Evolutionary conservation across 2,329 filamentous ascomycete species (phyloP).

Genomic region (Monosporascus sp.): DNA sequence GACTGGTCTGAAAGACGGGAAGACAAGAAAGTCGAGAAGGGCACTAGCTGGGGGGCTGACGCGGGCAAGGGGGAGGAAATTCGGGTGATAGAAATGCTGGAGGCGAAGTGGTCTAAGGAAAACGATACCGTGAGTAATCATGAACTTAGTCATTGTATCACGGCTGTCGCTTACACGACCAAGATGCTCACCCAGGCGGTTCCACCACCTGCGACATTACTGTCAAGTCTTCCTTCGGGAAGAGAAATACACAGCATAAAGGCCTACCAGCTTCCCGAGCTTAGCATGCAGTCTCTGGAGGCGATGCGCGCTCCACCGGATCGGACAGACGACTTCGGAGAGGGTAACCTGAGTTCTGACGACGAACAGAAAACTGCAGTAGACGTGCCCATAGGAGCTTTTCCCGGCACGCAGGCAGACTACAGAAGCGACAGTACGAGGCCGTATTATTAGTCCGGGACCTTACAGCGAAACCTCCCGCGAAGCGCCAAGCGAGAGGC

Average conservation of each 20-base stretch:
- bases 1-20: slow-evolving; percentile 71
- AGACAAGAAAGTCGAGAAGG: slow-evolving; percentile 73
- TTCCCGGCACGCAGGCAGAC: slow-evolving; percentile 21
- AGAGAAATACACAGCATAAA: slow-evolving; percentile 76
- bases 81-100: slow-evolving; percentile 79
- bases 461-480: neutral
- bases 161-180: slow-evolving; percentile 6
- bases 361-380: slow-evolving; percentile 29
- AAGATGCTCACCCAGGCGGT: slow-evolving; percentile 77
- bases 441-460: slow-evolving; percentile 24
- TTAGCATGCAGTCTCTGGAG: slow-evolving; percentile 63
- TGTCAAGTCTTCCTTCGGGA: slow-evolving; percentile 79
- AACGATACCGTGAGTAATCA: slow-evolving; percentile 73
- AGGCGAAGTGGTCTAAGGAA: slow-evolving; percentile 84
- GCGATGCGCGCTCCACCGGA: slow-evolving; percentile 53
- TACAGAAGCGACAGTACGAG: slow-evolving; percentile 22
- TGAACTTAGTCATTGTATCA: neutral
- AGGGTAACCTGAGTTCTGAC: slow-evolving; percentile 38
- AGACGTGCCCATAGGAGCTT: slow-evolving; percentile 22
- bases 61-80: slow-evolving; percentile 81
- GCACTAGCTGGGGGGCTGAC: slow-evolving; percentile 71
- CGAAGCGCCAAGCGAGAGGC: too few species aligned
- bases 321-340: slow-evolving; percentile 35
- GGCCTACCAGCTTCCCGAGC: slow-evolving; percentile 58
- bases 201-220: slow-evolving; percentile 64